phyloP scores from a whole-genome alignment of 768 basidiomycete species.

The Suillus bovinus region DNA sequence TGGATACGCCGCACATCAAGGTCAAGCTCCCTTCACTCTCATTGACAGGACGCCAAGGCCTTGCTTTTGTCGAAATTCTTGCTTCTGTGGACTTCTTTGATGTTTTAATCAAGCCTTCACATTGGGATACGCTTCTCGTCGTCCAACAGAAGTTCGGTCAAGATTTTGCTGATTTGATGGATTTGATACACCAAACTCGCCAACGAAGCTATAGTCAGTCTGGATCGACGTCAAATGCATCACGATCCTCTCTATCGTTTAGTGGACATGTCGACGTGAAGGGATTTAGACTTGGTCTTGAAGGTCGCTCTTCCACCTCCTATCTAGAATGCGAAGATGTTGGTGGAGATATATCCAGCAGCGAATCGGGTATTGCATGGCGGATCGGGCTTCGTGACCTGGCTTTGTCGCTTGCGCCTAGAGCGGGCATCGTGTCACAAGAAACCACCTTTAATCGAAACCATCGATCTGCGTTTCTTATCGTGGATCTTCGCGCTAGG shows the following conservation, averaged over 20 bases:
- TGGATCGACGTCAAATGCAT: slow-evolving; percentile 9
- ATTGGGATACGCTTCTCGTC: slow-evolving; percentile 80
- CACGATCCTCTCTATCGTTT: slow-evolving; percentile 35
- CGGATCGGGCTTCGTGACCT: slow-evolving; percentile 71
- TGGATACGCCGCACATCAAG: slow-evolving; percentile 53
- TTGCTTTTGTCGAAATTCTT: slow-evolving; percentile 47
- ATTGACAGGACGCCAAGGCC: slow-evolving; percentile 58
- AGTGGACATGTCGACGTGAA: slow-evolving; percentile 63
- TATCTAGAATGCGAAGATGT: slow-evolving; percentile 78
- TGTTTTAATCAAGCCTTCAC: slow-evolving; percentile 73
- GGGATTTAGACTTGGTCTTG: slow-evolving; percentile 80
- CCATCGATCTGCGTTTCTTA: slow-evolving; percentile 80
- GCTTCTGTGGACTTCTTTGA: slow-evolving; percentile 69
- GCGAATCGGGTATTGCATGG: slow-evolving; percentile 52
- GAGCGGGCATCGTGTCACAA: slow-evolving; percentile 36
- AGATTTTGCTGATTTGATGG: slow-evolving; percentile 81
- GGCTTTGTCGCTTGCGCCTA: slow-evolving; percentile 80
- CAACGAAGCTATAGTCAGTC: slow-evolving; percentile 23
- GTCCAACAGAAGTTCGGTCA: slow-evolving; percentile 90
- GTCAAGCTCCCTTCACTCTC: slow-evolving; percentile 67
- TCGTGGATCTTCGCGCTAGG: slow-evolving; percentile 66
- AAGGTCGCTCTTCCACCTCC: slow-evolving; percentile 70
- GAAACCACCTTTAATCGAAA: slow-evolving; percentile 53
- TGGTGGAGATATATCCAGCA: slow-evolving; percentile 56
- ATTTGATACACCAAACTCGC: slow-evolving; percentile 64